Percentiles rank a stretch among this genome's conserved stretches.
These are phyloP conservation scores for Diaporthe sp. DNA, from an alignment of 2,329 filamentous ascomycete genomes.

Conservation along the genomic window DNA sequence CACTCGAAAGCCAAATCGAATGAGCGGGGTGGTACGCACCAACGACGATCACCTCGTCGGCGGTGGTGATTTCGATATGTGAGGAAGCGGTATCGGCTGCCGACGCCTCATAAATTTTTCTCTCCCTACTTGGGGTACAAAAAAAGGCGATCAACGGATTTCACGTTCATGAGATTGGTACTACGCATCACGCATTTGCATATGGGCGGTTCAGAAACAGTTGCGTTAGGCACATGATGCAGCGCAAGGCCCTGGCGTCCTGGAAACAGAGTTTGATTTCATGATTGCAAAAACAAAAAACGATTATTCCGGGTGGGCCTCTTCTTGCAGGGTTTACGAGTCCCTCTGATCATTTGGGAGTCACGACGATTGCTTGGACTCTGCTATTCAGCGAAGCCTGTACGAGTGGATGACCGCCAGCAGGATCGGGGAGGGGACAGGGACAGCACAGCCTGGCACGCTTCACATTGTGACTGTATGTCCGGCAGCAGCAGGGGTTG, in stretches of 20 bases:
- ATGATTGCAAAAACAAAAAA: conserved; percentile 22
- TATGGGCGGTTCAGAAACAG: conserved; percentile 42
- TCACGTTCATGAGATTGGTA: conserved; percentile 40
- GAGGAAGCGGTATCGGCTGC: conserved; percentile 48
- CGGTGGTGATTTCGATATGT: conserved; percentile 74
- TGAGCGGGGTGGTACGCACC: conserved; percentile 74
- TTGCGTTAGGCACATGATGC: conserved; percentile 41
- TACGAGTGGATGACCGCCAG: conserved; percentile 13
- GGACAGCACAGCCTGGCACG: background rate
- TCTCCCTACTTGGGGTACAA: conserved; percentile 24
- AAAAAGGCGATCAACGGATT: conserved; percentile 35
- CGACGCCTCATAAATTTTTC: conserved; percentile 22
- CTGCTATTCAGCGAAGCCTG: conserved; percentile 34
- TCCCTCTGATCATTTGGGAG: conserved; percentile 29
- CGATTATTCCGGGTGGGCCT: conserved; percentile 26
- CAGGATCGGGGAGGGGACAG: background rate
- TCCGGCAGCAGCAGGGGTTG: conserved; percentile 23
- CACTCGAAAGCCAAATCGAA: conserved; percentile 67
- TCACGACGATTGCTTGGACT: conserved; percentile 32
- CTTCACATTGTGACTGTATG: conserved; percentile 13
- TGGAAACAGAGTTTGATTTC: conserved; percentile 38
- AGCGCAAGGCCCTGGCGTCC: conserved; percentile 42
- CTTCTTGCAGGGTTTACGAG: background rate
- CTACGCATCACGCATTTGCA: conserved; percentile 43
- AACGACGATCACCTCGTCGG: conserved; percentile 74